Base-by-base conservation (phyloP, 164 flowering plant species). In the Nymphaea colorata region DNA sequence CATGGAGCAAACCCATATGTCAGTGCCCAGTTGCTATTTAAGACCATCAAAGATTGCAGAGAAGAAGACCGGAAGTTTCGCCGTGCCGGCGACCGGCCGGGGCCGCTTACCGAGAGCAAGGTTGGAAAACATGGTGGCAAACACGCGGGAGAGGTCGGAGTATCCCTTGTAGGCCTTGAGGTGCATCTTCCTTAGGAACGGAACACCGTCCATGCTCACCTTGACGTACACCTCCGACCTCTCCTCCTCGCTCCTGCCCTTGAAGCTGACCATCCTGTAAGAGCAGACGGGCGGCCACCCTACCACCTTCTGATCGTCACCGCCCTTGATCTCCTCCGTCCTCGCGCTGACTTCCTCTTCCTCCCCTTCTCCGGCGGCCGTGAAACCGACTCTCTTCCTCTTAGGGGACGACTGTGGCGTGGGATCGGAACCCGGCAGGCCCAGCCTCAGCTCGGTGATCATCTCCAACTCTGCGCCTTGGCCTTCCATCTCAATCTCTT, bases 231-330 rank as follows among this genome's bases (percentile, higher is more conserved):
- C 65, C 67, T 79, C 14, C 41, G 72, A 59, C 0, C 64, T 53
- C 14, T 67, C 75, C 0, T 16, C 11, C 14, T 67, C 41, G 7
- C 65, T 74, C 36, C 72, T 64, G 15, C 70, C 78, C 17, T 74
- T 70, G 14, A 66, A 68, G 45, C 74, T 79, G 65, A 74, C 82
- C 84, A 76, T 85, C 75, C 94, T 25, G 59, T 85, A 86, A 0
- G 87, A 81, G 45, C 95, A 85, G 45, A 91, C 87, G 47, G 97
- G 97, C 16, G 97, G 97, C 97, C 97, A 91, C 73, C 97, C 97
- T 53, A 88, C 88, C 11, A 82, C 82, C 64, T 77, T 80, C 17
- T 65, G 71, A 76, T 80, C 84, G 2, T 63, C 57, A 44, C 53
- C n/a, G 63, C 51, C 69, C 68, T 67, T 18, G 67, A 61, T 0